phyloP scores from a whole-genome alignment of 1,139 yeast species.

The Pichia sp. region DNA sequence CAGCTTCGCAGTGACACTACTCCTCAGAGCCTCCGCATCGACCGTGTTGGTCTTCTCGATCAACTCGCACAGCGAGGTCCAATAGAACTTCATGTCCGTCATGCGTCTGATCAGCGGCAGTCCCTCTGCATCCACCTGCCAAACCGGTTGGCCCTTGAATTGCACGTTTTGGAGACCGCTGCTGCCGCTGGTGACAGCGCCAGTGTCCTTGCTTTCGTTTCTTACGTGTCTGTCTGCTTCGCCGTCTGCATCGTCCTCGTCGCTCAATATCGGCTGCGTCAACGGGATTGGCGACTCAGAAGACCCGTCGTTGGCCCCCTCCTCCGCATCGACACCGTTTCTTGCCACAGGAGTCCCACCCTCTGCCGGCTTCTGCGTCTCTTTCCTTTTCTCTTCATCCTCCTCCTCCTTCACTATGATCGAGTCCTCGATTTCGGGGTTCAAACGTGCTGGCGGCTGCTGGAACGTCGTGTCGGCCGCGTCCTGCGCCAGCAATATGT shows the following conservation, averaged over 20 bases:
- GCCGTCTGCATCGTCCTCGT: constrained; percentile 1
- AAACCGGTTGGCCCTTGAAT: constrained; percentile 15
- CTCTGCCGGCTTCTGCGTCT: not conserved
- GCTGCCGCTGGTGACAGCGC: not conserved
- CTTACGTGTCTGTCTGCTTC: not conserved
- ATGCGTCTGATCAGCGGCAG: constrained; percentile 3
- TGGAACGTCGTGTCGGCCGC: constrained; percentile 3
- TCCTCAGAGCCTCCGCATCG: not conserved
- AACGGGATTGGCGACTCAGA: not conserved
- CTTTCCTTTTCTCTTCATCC: not conserved
- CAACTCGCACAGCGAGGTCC: not conserved
- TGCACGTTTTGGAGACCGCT: not conserved
- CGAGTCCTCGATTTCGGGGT: constrained; percentile 3
- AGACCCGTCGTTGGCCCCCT: not conserved
- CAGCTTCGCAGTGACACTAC: not conserved
- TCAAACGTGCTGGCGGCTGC: constrained; percentile 9
- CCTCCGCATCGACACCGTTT: not conserved
- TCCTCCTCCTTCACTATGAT: not conserved
- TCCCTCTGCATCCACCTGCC: constrained; percentile 6
- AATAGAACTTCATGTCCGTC: constrained; percentile 9
- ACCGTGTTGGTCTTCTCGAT: not conserved
- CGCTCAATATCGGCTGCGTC: constrained; percentile 10
- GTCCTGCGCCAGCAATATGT: constrained; percentile 2
- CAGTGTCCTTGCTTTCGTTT: not conserved
- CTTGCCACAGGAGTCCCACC: too few relatives aligned